Base-by-base conservation (phyloP, 345 rosid genomes). In the Atalantia buxifolia region DNA sequence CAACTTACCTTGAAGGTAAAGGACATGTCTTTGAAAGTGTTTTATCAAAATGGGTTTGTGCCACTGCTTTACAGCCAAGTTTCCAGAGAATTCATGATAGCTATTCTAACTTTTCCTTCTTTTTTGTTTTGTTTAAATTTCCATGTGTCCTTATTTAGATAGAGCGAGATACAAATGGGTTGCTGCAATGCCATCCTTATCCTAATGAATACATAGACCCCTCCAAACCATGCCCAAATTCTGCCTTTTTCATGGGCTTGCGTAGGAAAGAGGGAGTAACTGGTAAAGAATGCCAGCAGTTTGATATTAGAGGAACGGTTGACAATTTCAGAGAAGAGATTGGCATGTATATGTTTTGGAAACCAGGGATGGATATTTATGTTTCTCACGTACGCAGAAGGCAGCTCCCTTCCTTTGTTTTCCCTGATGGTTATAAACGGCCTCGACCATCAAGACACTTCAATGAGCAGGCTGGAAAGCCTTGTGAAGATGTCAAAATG, bases 171-270 rank as follows among this genome's bases (percentile, higher is more conserved):
- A 92, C 93, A 53, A 77, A 82, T 80, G 93, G 92, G 65, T 88
- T 85, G 92, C 78, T 92, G 90, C 92, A 88, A 86, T 92, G 93
- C 35, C 96, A 89, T 87, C 96, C 93, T 75, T 87, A 87, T 78
- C 94, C 96, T 66, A 82, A 81, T 79, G 93, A 92, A 78, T 86
- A 84, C 75, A 71, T 82, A 59, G 92, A 92, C 76, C 9, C 81
- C 1, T 86, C 91, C 69, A 90, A 87, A 83, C 88, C 79, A 82
- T 80, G 84, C 81, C 76, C 89, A n/a, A 90, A 92, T 79, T 86
- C 88, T 84, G 89, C 92, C 24, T 89, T 90, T 81, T 92, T 92
- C 85, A 88, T 92, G 96, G 96, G 96, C 65, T 83, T 92, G 82
- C 91, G 85, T 77, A 88, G 90, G 87, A 89, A 87, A 80, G 90